phyloP scores from a whole-genome alignment of 208 protist species.

The Trypanosoma conorhini region DNA sequence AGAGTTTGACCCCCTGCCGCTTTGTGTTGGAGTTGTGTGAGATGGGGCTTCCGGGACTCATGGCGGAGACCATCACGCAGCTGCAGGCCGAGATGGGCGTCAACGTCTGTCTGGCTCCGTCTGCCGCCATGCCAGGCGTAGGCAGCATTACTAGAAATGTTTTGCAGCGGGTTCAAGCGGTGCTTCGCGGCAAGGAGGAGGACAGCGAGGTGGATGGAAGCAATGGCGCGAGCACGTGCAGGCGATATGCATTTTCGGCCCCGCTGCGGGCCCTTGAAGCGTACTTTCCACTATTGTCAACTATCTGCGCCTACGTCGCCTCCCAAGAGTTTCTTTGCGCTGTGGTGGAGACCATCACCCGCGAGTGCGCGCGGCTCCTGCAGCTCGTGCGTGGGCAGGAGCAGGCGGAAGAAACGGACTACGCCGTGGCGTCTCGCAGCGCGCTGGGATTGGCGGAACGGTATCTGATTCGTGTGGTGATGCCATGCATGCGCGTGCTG shows the following conservation, averaged over 20 bases:
- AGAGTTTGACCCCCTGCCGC: conserved; percentile 41
- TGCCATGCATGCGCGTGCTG: conserved; percentile 77
- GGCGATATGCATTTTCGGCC: conserved; percentile 1
- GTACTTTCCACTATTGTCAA: conserved; percentile 40
- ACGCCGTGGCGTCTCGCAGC: neutral
- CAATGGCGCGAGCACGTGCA: neutral
- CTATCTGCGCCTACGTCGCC: conserved; percentile 40
- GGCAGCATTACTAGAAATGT: conserved; percentile 14
- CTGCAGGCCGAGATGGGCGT: conserved; percentile 30
- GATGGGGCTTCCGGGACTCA: conserved; percentile 42
- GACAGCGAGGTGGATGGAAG: neutral
- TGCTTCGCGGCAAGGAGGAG: neutral
- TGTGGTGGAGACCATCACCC: conserved; percentile 27
- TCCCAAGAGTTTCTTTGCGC: conserved; percentile 46
- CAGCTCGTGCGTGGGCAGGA: neutral
- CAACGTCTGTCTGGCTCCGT: conserved; percentile 66
- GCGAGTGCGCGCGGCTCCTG: conserved; percentile 13
- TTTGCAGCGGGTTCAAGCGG: conserved; percentile 9
- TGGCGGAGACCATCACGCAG: conserved; percentile 35
- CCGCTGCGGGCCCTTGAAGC: conserved; percentile 24
- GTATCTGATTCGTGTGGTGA: conserved; percentile 54
- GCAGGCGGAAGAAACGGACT: neutral
- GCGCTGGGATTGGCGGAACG: conserved; percentile 48
- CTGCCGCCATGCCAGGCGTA: conserved; percentile 31
- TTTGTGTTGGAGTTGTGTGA: conserved; percentile 62